phyloP scores from a whole-genome alignment of 495 filamentous ascomycete species.

The Penicillium paxilli region DNA sequence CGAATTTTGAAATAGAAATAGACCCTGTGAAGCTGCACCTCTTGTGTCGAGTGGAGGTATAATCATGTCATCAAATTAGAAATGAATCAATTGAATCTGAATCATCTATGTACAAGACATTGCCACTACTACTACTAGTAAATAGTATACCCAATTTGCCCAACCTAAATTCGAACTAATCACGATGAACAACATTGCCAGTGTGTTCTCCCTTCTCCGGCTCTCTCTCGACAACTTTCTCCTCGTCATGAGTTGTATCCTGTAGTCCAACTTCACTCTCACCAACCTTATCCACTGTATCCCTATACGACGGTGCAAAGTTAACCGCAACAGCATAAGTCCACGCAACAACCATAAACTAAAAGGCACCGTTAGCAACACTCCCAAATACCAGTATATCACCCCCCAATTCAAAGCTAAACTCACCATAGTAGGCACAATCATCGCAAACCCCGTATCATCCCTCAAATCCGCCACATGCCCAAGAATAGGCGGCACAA shows the following conservation, averaged over 20 bases:
- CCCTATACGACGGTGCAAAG: slow-evolving; percentile 58
- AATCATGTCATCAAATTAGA: neutral
- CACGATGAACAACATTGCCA: slow-evolving; percentile 5
- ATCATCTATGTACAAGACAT: neutral
- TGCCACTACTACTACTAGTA: neutral
- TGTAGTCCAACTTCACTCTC: slow-evolving; percentile 52
- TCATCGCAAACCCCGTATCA: slow-evolving; percentile 52
- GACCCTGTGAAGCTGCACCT: neutral
- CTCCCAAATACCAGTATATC: neutral
- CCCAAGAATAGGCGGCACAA: slow-evolving; percentile 51
- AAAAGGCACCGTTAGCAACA: neutral
- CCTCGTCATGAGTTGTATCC: slow-evolving; percentile 19
- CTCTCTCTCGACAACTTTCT: slow-evolving; percentile 21
- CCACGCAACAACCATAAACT: slow-evolving; percentile 55
- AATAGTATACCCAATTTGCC: no score
- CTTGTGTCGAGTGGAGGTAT: neutral
- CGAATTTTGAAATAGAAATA: slow-evolving; percentile 12
- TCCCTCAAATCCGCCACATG: slow-evolving; percentile 49
- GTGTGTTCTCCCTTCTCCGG: slow-evolving; percentile 7
- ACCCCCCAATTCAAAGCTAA: neutral
- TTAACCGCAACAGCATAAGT: slow-evolving; percentile 63
- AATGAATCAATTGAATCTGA: neutral
- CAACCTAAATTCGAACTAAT: no score
- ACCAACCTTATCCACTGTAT: slow-evolving; percentile 60
- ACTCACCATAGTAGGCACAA: slow-evolving; percentile 56